Percentiles rank a stretch among this genome's conserved stretches.
Conservation (phyloP, 2,329 filamentous ascomycete genomes). For the Sordariomycetes sp. region DNA sequence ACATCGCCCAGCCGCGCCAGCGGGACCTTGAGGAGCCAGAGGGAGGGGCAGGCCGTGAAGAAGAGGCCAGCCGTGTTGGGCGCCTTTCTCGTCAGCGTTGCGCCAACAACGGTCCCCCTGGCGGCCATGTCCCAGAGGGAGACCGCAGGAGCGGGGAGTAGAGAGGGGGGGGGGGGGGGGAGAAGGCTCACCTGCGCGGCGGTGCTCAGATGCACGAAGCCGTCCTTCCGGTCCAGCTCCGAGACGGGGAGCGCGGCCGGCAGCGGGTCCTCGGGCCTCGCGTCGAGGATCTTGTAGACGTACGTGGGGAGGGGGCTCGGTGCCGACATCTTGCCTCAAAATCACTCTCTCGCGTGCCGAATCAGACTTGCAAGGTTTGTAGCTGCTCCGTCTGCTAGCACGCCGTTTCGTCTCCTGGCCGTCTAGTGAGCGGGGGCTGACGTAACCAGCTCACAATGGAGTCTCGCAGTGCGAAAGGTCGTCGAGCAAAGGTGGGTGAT, state of each 20-base stretch:
- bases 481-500: not conserved
- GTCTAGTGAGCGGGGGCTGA: not conserved
- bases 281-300: slow-evolving; percentile 48
- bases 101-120: not conserved
- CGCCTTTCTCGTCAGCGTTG: slow-evolving; percentile 16
- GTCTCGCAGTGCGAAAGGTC: too few relatives aligned
- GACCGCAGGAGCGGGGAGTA: not conserved
- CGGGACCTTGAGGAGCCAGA: slow-evolving; percentile 41
- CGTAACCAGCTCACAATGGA: not conserved
- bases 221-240: slow-evolving; percentile 43
- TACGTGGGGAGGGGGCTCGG: slow-evolving; percentile 22
- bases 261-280: slow-evolving; percentile 36
- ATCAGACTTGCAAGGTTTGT: too few relatives aligned
- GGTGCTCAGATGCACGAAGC: slow-evolving; percentile 48
- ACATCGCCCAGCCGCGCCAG: slow-evolving; percentile 24
- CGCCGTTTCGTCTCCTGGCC: not conserved
- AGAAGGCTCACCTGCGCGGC: slow-evolving; percentile 30
- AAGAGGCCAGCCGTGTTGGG: slow-evolving; percentile 30
- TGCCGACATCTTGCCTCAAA: not conserved
- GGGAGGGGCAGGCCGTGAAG: slow-evolving; percentile 20
- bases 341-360: not conserved
- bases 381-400: too few relatives aligned
- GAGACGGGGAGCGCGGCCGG: slow-evolving; percentile 42
- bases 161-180: not conserved
- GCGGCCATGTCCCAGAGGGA: not conserved